Evolutionary conservation across 2,329 filamentous ascomycete species (phyloP), one percentile per base, ranked within the genome.

Genomic region (Penicillium expansum): DNA sequence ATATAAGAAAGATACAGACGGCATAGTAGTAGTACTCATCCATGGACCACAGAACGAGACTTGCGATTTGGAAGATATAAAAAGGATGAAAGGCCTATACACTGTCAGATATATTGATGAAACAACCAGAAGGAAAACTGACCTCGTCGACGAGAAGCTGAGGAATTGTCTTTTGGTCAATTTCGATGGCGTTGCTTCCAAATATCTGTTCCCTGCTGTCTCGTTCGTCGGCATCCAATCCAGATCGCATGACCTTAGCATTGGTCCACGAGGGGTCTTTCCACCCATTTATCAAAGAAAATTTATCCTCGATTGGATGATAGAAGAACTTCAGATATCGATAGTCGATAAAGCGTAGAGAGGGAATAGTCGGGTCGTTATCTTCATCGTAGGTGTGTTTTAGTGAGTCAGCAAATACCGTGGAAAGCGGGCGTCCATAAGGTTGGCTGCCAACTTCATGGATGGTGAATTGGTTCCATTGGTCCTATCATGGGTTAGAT

Each of bases 21-120:
- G 94, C 94, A 74, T 99, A 99, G 77, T 97, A 99, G 72, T 97
- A 99, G 74, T 99, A 99, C 67, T 95, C 83, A 70, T 99, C 94
- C 64, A 97, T 71, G 10, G 93, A 97, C 94, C 94, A 99, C 4
- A 99, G 84, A 39, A 96, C 76, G 63, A 99, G 80, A 79, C 94
- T 97, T 47, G 92, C 93, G 67, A 97, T 88, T 75, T 99, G 94
- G 71, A 99, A 99, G 55, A 99, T 89, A 72, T 99, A 99, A 73
- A 99, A 99, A 0, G 94, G 95, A 71, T 99, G 94, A 68, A 99
- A 92, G 20, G 91, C 92, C 84, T 91, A 61, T 18, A 32, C 11
- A 37, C 11, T 39, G 67, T 66, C 35, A 67, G 48, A 64, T 59
- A 45, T 51, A 30, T 30, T 33, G 10, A 27, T 24, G 9, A 13